A percentile compares a stretch with the other conserved stretches of the same genome.
phyloP scores from a whole-genome alignment of 768 basidiomycete species.

The Lenzites betulinus region DNA sequence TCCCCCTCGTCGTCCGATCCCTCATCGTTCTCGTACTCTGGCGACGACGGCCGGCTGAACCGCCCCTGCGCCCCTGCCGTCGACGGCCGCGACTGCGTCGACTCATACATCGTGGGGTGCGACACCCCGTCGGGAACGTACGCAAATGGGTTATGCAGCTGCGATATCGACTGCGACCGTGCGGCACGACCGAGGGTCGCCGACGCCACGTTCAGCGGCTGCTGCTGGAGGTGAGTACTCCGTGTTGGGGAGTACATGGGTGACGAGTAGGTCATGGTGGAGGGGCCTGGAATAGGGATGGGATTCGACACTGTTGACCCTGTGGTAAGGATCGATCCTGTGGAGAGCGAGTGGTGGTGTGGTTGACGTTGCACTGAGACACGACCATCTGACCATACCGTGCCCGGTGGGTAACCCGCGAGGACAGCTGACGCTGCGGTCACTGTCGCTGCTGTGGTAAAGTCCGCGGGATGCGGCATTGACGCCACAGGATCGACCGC shows the following conservation, averaged over 20 bases:
- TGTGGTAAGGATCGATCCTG: conserved; percentile 18
- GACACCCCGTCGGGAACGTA: conserved; percentile 27
- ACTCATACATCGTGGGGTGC: conserved; percentile 28
- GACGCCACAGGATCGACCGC: conserved; percentile 5
- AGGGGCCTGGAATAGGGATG: conserved; percentile 19
- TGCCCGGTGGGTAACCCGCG: conserved; percentile 11
- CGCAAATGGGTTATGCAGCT: conserved; percentile 33
- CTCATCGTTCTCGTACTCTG: conserved; percentile 38
- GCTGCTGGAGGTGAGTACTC: conserved; percentile 30
- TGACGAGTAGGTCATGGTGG: conserved; percentile 18
- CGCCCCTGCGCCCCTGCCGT: conserved; percentile 26
- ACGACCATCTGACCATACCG: conserved; percentile 21
- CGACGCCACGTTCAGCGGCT: conserved; percentile 24
- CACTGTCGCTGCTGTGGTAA: conserved; percentile 4
- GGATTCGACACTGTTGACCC: conserved; percentile 17
- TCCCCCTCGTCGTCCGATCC: conserved; percentile 32
- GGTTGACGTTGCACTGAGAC: conserved; percentile 14
- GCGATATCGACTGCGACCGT: conserved; percentile 37
- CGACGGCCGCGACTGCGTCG: conserved; percentile 28
- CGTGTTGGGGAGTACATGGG: conserved; percentile 25
- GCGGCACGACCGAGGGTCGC: conserved; percentile 28
- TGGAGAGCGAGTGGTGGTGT: conserved; percentile 27
- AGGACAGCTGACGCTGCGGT: conserved; percentile 13
- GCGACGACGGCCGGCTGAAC: conserved; percentile 31
- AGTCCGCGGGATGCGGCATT: conserved; percentile 15